Evolutionary conservation across 345 rosid genomes (phyloP), one percentile per base, ranked within the genome.

Genomic region (Carallia pectinifolia): DNA sequence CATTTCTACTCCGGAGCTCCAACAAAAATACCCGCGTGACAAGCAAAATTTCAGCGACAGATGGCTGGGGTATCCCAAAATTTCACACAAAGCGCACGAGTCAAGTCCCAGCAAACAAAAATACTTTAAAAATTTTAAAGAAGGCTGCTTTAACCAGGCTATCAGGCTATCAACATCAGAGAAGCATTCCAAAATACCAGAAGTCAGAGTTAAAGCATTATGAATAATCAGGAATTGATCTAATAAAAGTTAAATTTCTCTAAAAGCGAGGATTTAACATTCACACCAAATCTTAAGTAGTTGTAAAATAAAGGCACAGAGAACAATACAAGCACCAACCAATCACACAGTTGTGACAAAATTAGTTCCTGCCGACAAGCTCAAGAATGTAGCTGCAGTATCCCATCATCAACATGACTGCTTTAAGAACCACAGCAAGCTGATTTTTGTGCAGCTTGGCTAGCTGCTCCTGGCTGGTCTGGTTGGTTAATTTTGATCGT

Each of bases 401-500:
- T 71, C 70, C 62, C 75, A 61, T 65, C 65, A 62, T 19, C 39
- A 31, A 30, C 31, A 53, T 3, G 62, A 9, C 40, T 50, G 44
- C 71, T 68, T 82, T 69, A 85, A 63, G 89, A 80, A 48, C 90
- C 87, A 5, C 90, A 86, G 82, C 90, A 86, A 50, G 85, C 74
- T 31, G 86, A 86, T 74, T 79, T 77, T 73, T 76, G 85, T 2
- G 83, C 72, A 18, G 71, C 75, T 68, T 79, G 81, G 40, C 75
- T 53, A 55, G 70, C 64, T 48, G 80, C 79, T 19, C 74, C 80
- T 27, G 81, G 71, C 71, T 80, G 83, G 53, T 84, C 83, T 15
- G 77, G 70, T 65, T 80, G 90, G 77, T 84, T 86, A 67, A 86
- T 84, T 73, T 78, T 84, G 76, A 86, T 79, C 10, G 83, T 80